Conservation (phyloP, 2,329 filamentous ascomycete genomes). For the Massarina eburnea region DNA sequence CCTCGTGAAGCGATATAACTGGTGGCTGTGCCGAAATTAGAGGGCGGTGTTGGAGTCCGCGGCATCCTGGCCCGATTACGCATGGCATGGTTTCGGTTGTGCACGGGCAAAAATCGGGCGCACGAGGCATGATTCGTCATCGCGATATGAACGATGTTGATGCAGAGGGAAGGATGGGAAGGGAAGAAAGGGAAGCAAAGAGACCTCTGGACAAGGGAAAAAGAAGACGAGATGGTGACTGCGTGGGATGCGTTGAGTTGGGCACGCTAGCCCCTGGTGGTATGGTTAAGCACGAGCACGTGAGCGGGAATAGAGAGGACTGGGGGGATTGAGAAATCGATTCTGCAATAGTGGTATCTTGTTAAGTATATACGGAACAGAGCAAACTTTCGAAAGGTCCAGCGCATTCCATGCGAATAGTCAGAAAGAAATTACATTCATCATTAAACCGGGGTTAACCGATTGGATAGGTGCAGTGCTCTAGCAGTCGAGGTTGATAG, state of each 20-base stretch:
- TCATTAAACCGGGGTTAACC: background rate
- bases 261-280: background rate
- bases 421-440: background rate
- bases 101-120: background rate
- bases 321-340: too few species aligned
- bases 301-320: too few species aligned
- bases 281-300: too few species aligned
- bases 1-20: background rate
- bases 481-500: conserved; percentile 29
- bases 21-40: background rate
- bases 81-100: background rate
- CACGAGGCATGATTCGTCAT: background rate
- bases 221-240: background rate
- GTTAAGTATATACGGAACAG: background rate
- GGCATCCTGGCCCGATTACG: background rate
- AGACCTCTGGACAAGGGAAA: background rate
- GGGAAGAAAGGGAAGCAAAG: background rate
- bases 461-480: too few species aligned
- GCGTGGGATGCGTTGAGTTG: background rate
- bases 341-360: background rate
- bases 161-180: background rate
- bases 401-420: background rate
- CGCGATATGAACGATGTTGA: background rate
- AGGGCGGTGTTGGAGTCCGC: background rate
- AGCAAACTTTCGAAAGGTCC: background rate